A percentile compares a stretch with the other conserved stretches of the same genome.
phyloP scores from a whole-genome alignment of 192 early-diverging fungal genomes.

The Phlyctochytrium planicorne region DNA sequence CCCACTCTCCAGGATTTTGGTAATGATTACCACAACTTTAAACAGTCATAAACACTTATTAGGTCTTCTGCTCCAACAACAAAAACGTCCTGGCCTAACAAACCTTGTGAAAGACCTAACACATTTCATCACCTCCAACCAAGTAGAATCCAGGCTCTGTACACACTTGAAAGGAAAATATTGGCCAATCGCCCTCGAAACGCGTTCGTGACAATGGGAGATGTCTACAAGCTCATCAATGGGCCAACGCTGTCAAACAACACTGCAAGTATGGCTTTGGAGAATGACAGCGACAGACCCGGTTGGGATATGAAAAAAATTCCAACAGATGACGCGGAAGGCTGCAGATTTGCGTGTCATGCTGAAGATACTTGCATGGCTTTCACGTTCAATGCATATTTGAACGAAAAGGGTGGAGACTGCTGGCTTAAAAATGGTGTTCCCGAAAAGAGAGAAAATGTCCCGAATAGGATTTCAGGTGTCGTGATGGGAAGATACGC shows the following conservation, averaged over 20 bases:
- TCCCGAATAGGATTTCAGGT: neutral
- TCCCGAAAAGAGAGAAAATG: neutral
- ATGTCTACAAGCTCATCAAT: neutral
- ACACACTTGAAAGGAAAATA: conserved; percentile 9
- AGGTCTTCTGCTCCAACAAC: conserved; percentile 27
- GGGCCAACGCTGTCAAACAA: neutral
- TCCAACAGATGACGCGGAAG: neutral
- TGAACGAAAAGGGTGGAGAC: neutral
- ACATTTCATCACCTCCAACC: conserved; percentile 56
- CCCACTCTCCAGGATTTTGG: conserved; percentile 14
- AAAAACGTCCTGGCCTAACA: conserved; percentile 21
- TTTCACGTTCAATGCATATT: neutral
- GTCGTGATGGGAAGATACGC: neutral
- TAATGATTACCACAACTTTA: neutral
- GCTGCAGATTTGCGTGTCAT: conserved; percentile 1
- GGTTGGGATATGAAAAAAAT: neutral
- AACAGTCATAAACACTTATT: neutral
- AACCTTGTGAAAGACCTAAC: conserved; percentile 47
- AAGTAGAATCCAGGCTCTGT: conserved; percentile 42
- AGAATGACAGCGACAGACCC: neutral
- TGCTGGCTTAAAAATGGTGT: conserved; percentile 10
- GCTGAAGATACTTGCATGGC: conserved; percentile 2
- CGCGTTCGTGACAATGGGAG: neutral
- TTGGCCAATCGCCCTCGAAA: neutral
- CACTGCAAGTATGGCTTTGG: too few relatives aligned